Evolutionary conservation across 352 stramenopile genomes (phyloP), one percentile per base, ranked within the genome.

Genomic region (Blastocystis hominis): DNA sequence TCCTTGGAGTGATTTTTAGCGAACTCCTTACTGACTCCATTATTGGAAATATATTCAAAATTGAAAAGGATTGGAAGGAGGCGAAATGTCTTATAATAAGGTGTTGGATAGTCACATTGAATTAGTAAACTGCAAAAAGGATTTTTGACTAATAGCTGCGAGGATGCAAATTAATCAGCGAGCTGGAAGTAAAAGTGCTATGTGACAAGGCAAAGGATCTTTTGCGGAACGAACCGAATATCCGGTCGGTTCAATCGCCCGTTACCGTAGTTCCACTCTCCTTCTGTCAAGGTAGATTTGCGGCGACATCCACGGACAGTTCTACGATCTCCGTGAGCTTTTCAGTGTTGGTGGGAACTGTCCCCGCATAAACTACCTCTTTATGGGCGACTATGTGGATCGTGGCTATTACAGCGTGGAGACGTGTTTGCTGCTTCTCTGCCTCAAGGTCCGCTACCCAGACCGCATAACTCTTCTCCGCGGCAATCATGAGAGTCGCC

Each of bases 381-480:
- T 99, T 90, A 94, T 99, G 90, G 97, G 97, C 24, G 97, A 99
- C 90, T 99, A 98, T 91, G 97, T 99, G 47, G 97, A 99, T 90
- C 93, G 97, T 61, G 97, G 97, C 6, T 98, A 98, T 90, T 98
- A 99, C 91, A 98, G 93, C 89, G 96, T 99, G 4, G 97, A 99
- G 91, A 99, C 96, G 5, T 98, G 99, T 89, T 86, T 98, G 17
- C 90, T 99, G 61, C 91, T 99, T 3, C 91, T 99, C 5, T 95
- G 95, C 3, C 91, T 99, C 6, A 99, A 99, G 91, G 96, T 98
- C 42, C 91, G 96, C 40, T 98, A 99, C 92, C 97, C 96, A 17
- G 96, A 99, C 89, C 93, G 96, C 38, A 98, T 99, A 89, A 98
- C 95, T 42, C 90, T 99, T 2, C 98, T 99, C 87, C 94, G 97